These are phyloP conservation scores for Senecio squalidus DNA, from an alignment of 140 eudicot species.

Conservation along the genomic window DNA sequence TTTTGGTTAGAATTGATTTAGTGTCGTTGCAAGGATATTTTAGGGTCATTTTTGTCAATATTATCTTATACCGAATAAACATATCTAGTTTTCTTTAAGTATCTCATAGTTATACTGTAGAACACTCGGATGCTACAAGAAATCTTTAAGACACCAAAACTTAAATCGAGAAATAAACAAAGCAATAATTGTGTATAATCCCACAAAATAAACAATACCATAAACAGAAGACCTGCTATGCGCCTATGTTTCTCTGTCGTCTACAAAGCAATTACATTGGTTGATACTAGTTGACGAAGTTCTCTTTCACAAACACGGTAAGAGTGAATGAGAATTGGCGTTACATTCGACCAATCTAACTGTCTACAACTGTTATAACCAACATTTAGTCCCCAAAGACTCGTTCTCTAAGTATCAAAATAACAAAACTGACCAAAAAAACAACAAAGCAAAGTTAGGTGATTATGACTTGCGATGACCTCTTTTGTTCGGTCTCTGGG, in stretches of 20 bases:
- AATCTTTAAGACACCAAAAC: no score
- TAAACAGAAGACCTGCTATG: not conserved
- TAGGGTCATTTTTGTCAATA: no score
- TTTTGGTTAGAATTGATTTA: no score
- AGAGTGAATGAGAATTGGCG: not conserved
- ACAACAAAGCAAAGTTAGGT: not conserved
- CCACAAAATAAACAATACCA: not conserved
- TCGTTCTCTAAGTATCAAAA: not conserved
- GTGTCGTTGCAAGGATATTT: no score
- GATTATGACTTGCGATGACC: slow-evolving; percentile 27
- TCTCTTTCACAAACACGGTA: not conserved
- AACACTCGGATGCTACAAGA: no score
- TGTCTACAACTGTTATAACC: not conserved
- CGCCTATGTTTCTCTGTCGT: not conserved
- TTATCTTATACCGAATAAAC: no score
- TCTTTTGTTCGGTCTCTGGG: slow-evolving; percentile 17
- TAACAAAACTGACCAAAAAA: not conserved
- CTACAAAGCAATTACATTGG: not conserved
- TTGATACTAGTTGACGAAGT: not conserved
- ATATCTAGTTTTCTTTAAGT: no score
- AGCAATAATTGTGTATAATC: no score
- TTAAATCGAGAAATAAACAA: no score
- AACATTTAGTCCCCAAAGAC: not conserved
- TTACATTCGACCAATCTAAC: not conserved
- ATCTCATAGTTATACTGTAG: no score